Conservation (phyloP, 1,284 basidiomycete genomes). For the Heterobasidion occidentale region DNA sequence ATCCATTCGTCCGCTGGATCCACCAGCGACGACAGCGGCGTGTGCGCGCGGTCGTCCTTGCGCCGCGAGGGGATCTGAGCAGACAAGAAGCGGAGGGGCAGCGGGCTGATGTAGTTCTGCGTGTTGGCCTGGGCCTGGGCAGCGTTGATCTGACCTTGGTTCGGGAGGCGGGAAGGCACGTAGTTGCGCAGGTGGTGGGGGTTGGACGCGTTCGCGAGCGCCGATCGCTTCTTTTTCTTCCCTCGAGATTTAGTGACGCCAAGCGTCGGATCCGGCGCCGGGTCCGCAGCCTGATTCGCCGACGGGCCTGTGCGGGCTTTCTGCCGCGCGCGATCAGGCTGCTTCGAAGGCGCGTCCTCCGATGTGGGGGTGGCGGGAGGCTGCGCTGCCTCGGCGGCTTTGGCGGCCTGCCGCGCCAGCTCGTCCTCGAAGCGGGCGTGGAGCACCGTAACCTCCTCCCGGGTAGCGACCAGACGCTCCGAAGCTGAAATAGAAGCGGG, state of each 20-base stretch:
- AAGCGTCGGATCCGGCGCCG: constrained; percentile 1
- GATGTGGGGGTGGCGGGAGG: constrained; percentile 29
- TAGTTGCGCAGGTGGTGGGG: constrained; percentile 88
- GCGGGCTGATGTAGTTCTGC: constrained; percentile 46
- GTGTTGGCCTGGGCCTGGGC: constrained; percentile 30
- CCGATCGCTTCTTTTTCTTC: constrained; percentile 87
- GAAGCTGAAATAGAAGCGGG: constrained; percentile 38
- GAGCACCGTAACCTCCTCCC: constrained; percentile 56
- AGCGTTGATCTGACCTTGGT: constrained; percentile 36
- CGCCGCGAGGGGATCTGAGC: constrained; percentile 54
- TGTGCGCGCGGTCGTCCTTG: constrained; percentile 16
- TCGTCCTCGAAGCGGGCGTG: constrained; percentile 65
- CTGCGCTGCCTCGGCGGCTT: constrained; percentile 45
- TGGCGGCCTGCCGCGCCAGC: constrained; percentile 56
- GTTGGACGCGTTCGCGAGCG: constrained; percentile 81
- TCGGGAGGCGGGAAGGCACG: constrained; percentile 69
- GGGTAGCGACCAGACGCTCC: constrained; percentile 57
- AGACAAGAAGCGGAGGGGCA: constrained; percentile 57
- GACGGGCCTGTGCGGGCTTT: constrained; percentile 16
- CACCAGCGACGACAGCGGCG: constrained; percentile 33
- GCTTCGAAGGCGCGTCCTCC: constrained; percentile 26
- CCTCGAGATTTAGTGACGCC: constrained; percentile 30
- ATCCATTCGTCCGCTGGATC: constrained; percentile 80
- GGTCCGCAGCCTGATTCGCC: background rate
- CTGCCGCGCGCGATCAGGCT: constrained; percentile 31